These are phyloP conservation scores for Entomortierella parvispora DNA, from an alignment of 192 early-diverging fungal genomes.

Conservation along the genomic window DNA sequence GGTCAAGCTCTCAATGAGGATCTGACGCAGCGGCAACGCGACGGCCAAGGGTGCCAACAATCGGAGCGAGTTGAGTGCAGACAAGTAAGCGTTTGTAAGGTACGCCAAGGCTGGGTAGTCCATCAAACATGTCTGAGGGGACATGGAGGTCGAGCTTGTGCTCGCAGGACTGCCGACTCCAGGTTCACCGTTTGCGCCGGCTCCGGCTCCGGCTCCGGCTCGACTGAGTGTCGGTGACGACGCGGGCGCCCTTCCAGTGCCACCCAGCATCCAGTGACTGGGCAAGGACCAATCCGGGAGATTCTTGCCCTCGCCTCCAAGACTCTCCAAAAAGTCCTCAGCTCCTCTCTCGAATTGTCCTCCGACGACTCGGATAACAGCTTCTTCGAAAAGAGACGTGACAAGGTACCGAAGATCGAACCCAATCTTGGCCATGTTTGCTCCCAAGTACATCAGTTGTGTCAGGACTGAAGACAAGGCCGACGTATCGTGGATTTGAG, in stretches of 20 bases:
- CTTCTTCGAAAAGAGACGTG: slow-evolving; percentile 68
- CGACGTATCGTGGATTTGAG: slow-evolving; percentile 69
- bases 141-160: slow-evolving; percentile 42
- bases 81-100: slow-evolving; percentile 72
- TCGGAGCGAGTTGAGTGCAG: slow-evolving; percentile 73
- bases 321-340: slow-evolving; percentile 54
- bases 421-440: slow-evolving; percentile 82
- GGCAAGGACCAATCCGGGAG: slow-evolving; percentile 41
- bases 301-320: slow-evolving; percentile 47
- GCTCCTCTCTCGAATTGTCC: slow-evolving; percentile 60
- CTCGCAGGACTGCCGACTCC: slow-evolving; percentile 1
- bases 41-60: slow-evolving; percentile 61
- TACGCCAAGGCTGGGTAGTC: slow-evolving; percentile 73
- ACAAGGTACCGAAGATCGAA: slow-evolving; percentile 77
- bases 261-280: slow-evolving; percentile 58
- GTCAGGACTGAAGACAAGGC: slow-evolving; percentile 70
- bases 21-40: slow-evolving; percentile 36
- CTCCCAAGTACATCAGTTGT: slow-evolving; percentile 85
- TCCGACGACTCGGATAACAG: slow-evolving; percentile 64
- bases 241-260: slow-evolving; percentile 27
- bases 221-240: slow-evolving; percentile 12
- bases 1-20: slow-evolving; percentile 35
- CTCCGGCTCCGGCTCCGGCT: no score
- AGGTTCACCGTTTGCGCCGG: background rate
- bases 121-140: slow-evolving; percentile 64